These are phyloP conservation scores for Irpex sp. DNA, from an alignment of 1,284 basidiomycete species.

Conservation along the genomic window DNA sequence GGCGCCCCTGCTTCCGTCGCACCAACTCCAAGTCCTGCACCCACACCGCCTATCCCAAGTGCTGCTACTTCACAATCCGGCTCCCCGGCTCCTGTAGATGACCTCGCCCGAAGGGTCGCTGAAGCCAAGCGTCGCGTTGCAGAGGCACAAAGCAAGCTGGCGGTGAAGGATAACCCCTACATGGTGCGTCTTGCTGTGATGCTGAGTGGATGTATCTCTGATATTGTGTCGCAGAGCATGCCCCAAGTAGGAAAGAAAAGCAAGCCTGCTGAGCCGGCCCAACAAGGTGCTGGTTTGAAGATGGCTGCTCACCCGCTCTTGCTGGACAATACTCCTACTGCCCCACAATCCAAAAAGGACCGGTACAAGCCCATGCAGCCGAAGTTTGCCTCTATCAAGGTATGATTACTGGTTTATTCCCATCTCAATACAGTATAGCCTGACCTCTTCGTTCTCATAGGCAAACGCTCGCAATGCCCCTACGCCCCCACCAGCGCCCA, in stretches of 20 bases:
- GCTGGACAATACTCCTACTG: slow-evolving; percentile 56
- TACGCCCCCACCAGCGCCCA: slow-evolving; percentile 55
- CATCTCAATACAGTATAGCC: background rate
- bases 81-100: slow-evolving; percentile 48
- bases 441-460: slow-evolving; percentile 24
- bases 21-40: slow-evolving; percentile 29
- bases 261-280: slow-evolving; percentile 52
- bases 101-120: slow-evolving; percentile 66
- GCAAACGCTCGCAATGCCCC: slow-evolving; percentile 74
- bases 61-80: slow-evolving; percentile 26
- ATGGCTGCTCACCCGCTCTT: slow-evolving; percentile 89
- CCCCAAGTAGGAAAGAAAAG: slow-evolving; percentile 51
- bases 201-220: slow-evolving; percentile 1
- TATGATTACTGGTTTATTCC: slow-evolving; percentile 20
- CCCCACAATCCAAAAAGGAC: slow-evolving; percentile 78
- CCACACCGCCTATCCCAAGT: slow-evolving; percentile 28
- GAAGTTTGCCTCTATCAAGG: slow-evolving; percentile 93
- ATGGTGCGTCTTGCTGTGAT: slow-evolving; percentile 47
- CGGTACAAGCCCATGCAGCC: slow-evolving; percentile 96
- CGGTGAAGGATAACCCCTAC: slow-evolving; percentile 79
- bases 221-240: slow-evolving; percentile 3
- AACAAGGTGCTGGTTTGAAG: slow-evolving; percentile 79
- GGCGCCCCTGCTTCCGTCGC: slow-evolving; percentile 27
- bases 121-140: slow-evolving; percentile 80
- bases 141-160: slow-evolving; percentile 70